Evolutionary conservation across 495 filamentous ascomycete genomes (phyloP), one percentile per base, ranked within the genome.

Genomic region (Wilcoxina mikolae): DNA sequence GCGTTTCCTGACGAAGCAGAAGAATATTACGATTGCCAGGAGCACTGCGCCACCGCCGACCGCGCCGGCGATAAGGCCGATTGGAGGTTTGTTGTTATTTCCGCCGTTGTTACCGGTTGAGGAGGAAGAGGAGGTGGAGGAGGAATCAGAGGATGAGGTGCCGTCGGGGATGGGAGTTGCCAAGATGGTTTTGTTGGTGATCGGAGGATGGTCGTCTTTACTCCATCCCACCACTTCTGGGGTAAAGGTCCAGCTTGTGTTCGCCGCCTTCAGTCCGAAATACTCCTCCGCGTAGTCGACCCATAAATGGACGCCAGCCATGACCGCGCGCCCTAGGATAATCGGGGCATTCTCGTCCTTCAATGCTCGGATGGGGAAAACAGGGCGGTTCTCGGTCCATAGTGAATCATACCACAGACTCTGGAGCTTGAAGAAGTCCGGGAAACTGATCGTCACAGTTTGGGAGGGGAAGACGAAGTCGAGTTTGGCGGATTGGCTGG

Each of bases 201-300:
- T 58, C 1, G 50, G 43, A 1, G 60, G 44, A 18, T 62, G 60
- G 11, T 31, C 53, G 23, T 15, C 18, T 23, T 53, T 52, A 9
- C 60, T 52, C 54, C 58, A 57, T 5, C 41, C 43, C 0, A 60
- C 35, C 0, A 61, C 44, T 3, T 48, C 27, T 9, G 53, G 41
- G 2, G 9, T 15, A 7, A 20, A 11, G 1, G 22, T 17, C 26
- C 51, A 33, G 22, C 20, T 25, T 7, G 54, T 54, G 24, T 62
- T 54, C 5, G 53, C 50, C 33, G 60, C 44, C 25, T 42, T 51
- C 51, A 62, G 56, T 0, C 49, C 49, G 45, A 60, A 63, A 28
- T 61, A 63, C 31, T 33, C 52, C 39, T 58, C 60, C 1, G 53
- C 60, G 27, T 58, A 63, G 33, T 63, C 60, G 3, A 63, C 60